These are phyloP conservation scores for Stachybotrys chlorohalonatus DNA, from an alignment of 2,329 filamentous ascomycete genomes.

Conservation along the genomic window DNA sequence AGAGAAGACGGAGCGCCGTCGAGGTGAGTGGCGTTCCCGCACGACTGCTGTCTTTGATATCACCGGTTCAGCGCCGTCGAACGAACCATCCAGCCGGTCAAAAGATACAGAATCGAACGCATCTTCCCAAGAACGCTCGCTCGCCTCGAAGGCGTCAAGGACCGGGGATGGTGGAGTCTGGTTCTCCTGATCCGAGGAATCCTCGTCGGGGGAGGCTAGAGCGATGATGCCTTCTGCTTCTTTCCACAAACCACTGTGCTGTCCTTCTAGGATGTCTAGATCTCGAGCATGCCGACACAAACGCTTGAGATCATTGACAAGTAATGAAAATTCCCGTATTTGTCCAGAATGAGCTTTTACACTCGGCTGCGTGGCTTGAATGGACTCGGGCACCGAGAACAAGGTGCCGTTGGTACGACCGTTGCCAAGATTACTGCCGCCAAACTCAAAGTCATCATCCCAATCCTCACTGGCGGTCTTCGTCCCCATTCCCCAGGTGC, in stretches of 20 bases:
- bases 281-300: constrained; percentile 61
- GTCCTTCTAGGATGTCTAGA: constrained; percentile 54
- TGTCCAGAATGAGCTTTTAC: constrained; percentile 79
- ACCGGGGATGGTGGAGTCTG: not conserved
- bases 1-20: constrained; percentile 53
- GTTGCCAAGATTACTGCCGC: constrained; percentile 29
- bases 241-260: constrained; percentile 57
- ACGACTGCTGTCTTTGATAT: constrained; percentile 43
- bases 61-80: constrained; percentile 30
- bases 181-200: constrained; percentile 15
- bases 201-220: constrained; percentile 62
- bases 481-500: constrained; percentile 72
- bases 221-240: constrained; percentile 84
- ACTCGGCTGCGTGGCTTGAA: constrained; percentile 72
- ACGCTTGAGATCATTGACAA: constrained; percentile 77
- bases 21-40: constrained; percentile 41
- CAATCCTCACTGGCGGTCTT: constrained; percentile 79
- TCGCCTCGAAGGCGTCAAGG: constrained; percentile 19
- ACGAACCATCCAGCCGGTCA: constrained; percentile 32
- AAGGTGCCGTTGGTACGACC: constrained; percentile 22
- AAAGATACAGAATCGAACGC: constrained; percentile 37
- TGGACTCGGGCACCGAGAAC: constrained; percentile 57
- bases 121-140: constrained; percentile 36
- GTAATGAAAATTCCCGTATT: constrained; percentile 67
- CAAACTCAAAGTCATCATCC: constrained; percentile 84